Base-by-base conservation (phyloP, 73 alveolate genomes). In the Tetrahymena elliotti region DNA sequence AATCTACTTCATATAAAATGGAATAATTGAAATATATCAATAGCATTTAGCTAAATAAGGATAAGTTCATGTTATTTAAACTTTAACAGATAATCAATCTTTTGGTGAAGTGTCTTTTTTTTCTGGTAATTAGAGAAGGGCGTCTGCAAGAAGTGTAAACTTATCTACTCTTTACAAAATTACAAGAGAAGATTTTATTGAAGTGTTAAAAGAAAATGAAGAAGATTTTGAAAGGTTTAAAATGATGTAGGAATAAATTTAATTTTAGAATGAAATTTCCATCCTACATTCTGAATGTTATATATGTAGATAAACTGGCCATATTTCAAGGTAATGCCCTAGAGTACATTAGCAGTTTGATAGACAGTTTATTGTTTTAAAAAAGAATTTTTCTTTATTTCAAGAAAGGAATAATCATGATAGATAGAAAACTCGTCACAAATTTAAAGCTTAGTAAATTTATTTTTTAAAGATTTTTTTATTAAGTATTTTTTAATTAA, bases 101-200 rank as follows among this genome's bases (percentile, higher is more conserved):
- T 94, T 94, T 88, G 96, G 96, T 27, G 95, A 88, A 88, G 36
- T 34, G 35, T 94, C 93, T 39, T 94, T 94, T 35, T 94, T 94
- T 94, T 83, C 96, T 47, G 92, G 93, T 0, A 84, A 94, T 52
- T 31, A 35, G 38, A 94, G 93, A 84, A 88, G 34, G 47, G 95
- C 53, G 33, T 84, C 96, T 7, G 93, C 92, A 24, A 94, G 68
- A 8, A 88, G 95, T 35, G 93, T 84, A 22, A 94, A 94, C 38
- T 84, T 94, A 35, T 52, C 96, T 22, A 18, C 93, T 22, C 24
- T 94, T 6, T 94, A 84, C 35, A 84, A n/a, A 84, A 88, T 94
- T 35, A 68, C n/a, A 47, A 94, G 96, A 94, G 83, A 94, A 8
- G 27, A 84, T 52, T 94, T 84, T 94, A 16, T 88, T 2, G n/a